Evolutionary conservation across 129 eudicot species (phyloP), one percentile per base, ranked within the genome.

Genomic region (Smallanthus sonchifolius): DNA sequence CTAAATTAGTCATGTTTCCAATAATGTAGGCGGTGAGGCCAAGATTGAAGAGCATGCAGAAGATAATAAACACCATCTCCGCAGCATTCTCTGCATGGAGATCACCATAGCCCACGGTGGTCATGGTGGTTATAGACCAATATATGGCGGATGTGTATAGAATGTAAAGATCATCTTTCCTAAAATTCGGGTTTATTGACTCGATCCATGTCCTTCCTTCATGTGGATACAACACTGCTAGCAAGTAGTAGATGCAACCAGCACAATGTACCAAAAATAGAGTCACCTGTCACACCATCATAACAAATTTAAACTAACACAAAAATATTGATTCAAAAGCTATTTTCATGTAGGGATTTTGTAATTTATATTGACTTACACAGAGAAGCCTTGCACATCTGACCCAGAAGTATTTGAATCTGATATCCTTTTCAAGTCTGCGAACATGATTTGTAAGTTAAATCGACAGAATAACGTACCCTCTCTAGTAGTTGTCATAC

Each of bases 111-210:
- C 99, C 99, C 15, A 89, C 96, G 2, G 99, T 91, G 62, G 93
- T 94, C 97, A 94, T 87, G 35, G 99, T 94, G 76, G 97, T 87
- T 65, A 87, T 79, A 19, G 99, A 94, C 99, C 99, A 94, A 75
- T 94, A 94, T 36, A 94, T 81, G 2, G 99, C 93, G 17, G 97
- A 84, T 9, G 88, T 67, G 80, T 94, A 94, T 15, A 88, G 75
- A 17, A 82, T 81, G 82, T 83, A 79, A 24, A 91, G 86, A 76
- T 84, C 84, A 4, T 86, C 84, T 16, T 91, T 92, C 20, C 79
- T 85, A 79, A 91, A 94, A 72, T 85, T 81, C 72, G 94, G 97
- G 73, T 81, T 85, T 1, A 81, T 71, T 10, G 96, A 68, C 10
- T 86, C 97, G 9, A 91, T 86, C 99, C 99, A 94, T 65, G 99